Conservation (phyloP, 768 basidiomycete genomes). For the Termitomyces sp. region DNA sequence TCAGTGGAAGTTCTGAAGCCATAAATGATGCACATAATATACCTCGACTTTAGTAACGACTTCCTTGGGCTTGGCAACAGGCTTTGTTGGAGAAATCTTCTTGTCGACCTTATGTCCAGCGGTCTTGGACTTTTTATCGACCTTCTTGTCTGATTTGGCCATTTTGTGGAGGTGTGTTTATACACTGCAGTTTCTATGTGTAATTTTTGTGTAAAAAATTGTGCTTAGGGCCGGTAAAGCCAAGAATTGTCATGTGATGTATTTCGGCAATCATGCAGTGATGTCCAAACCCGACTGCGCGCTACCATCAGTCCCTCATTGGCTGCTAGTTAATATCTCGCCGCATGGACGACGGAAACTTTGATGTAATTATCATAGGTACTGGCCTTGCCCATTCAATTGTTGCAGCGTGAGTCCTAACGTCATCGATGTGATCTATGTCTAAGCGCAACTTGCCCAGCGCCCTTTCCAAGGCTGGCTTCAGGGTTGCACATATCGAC, state of each 20-base stretch:
- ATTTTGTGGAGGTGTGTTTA: slow-evolving; percentile 23
- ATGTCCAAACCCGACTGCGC: neutral
- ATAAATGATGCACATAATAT: slow-evolving; percentile 9
- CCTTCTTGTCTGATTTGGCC: slow-evolving; percentile 46
- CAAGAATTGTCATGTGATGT: slow-evolving; percentile 6
- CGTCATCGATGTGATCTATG: neutral
- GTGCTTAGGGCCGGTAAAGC: slow-evolving; percentile 28
- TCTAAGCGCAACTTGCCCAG: slow-evolving; percentile 33
- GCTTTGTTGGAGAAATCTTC: slow-evolving; percentile 21
- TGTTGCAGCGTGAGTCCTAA: slow-evolving; percentile 69
- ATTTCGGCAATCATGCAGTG: neutral
- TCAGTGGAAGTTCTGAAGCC: neutral
- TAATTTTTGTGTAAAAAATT: slow-evolving; percentile 17
- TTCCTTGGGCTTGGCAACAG: slow-evolving; percentile 33
- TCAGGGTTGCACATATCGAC: slow-evolving; percentile 86
- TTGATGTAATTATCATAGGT: slow-evolving; percentile 67
- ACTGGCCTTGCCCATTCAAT: slow-evolving; percentile 87
- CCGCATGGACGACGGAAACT: slow-evolving; percentile 35
- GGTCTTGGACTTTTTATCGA: slow-evolving; percentile 29
- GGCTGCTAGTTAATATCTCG: neutral
- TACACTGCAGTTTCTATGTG: slow-evolving; percentile 7
- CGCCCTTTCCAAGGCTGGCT: slow-evolving; percentile 83
- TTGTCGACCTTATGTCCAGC: slow-evolving; percentile 28
- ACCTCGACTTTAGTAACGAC: slow-evolving; percentile 35
- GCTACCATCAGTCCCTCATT: neutral